A percentile compares a stretch with the other conserved stretches of the same genome.
phyloP scores from a whole-genome alignment of 2,329 filamentous ascomycete genomes.

The Daldinia eschscholtzii region DNA sequence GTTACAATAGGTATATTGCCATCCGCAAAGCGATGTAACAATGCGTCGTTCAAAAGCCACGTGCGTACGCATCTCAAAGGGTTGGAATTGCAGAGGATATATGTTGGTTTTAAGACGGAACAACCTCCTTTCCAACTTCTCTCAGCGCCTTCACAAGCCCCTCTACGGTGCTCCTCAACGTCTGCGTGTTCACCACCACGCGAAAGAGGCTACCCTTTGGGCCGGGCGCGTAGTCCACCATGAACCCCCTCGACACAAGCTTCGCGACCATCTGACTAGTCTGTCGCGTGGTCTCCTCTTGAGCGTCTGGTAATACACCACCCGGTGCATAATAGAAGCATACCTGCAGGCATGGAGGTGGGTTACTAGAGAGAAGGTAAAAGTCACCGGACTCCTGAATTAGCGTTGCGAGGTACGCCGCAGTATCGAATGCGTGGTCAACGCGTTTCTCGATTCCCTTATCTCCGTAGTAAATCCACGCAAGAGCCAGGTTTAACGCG shows the following conservation, averaged over 20 bases:
- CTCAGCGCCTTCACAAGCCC: slow-evolving; percentile 49
- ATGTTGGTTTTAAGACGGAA: slow-evolving; percentile 9
- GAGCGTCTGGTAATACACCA: slow-evolving; percentile 60
- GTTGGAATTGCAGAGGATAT: background rate
- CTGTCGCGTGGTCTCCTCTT: slow-evolving; percentile 61
- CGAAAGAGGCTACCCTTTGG: slow-evolving; percentile 68
- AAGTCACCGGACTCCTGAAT: slow-evolving; percentile 72
- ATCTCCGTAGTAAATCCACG: slow-evolving; percentile 90
- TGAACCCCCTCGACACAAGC: slow-evolving; percentile 67
- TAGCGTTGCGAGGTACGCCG: slow-evolving; percentile 73
- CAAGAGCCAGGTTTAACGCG: slow-evolving; percentile 85
- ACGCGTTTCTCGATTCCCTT: slow-evolving; percentile 77
- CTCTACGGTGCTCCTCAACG: slow-evolving; percentile 62
- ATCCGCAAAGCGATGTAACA: background rate
- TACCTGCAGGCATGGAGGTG: slow-evolving; percentile 90
- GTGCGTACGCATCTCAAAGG: background rate
- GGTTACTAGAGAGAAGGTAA: slow-evolving; percentile 77
- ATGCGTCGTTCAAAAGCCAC: background rate
- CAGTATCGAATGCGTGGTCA: slow-evolving; percentile 79
- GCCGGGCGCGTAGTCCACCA: slow-evolving; percentile 72
- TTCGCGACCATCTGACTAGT: slow-evolving; percentile 63
- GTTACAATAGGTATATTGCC: background rate
- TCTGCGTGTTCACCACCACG: slow-evolving; percentile 71
- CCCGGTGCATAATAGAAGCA: slow-evolving; percentile 88
- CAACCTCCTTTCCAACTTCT: slow-evolving; percentile 47